Percentiles rank a stretch among this genome's conserved stretches.
Evolutionary conservation across 371 early-diverging fungal species (phyloP).

Genomic region (Gilbertella persicaria): DNA sequence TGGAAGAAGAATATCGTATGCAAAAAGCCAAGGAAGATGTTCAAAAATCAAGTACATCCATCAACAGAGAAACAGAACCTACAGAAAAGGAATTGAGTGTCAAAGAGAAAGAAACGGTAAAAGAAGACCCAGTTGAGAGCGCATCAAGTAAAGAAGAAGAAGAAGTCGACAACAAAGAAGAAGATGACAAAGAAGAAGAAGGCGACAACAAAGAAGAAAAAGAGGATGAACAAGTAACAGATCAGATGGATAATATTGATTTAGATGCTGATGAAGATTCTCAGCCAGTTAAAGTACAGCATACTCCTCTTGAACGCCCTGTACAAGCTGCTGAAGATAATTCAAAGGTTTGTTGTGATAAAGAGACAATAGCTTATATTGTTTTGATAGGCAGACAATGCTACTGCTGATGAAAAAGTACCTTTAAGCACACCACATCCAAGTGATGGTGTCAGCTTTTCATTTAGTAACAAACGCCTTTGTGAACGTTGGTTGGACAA

Average conservation of each 20-base stretch:
- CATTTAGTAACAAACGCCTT: slow-evolving; percentile 84
- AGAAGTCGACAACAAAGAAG: slow-evolving; percentile 5
- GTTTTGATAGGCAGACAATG: background rate
- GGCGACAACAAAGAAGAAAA: background rate
- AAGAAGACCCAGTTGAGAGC: too few species aligned
- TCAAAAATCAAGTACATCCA: slow-evolving; percentile 21
- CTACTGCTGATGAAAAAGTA: background rate
- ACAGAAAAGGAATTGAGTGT: too few species aligned
- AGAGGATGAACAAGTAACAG: slow-evolving; percentile 10
- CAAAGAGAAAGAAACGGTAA: too few species aligned
- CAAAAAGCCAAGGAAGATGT: slow-evolving; percentile 69
- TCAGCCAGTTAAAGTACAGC: slow-evolving; percentile 13
- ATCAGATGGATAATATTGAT: slow-evolving; percentile 32
- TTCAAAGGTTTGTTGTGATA: slow-evolving; percentile 5
- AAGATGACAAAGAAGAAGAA: slow-evolving; percentile 3
- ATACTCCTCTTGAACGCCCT: slow-evolving; percentile 35
- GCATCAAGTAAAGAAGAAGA: too few species aligned
- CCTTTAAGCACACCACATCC: slow-evolving; percentile 4
- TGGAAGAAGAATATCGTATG: slow-evolving; percentile 96
- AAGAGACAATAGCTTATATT: background rate
- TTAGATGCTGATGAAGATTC: slow-evolving; percentile 22
- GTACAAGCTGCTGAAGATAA: slow-evolving; percentile 44
- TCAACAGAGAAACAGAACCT: background rate
- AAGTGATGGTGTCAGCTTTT: slow-evolving; percentile 11
- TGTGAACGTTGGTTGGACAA: slow-evolving; percentile 98